Evolutionary conservation across 352 stramenopile genomes (phyloP), one percentile per base, ranked within the genome.

Genomic region (Phytophthora fragariaefolia): DNA sequence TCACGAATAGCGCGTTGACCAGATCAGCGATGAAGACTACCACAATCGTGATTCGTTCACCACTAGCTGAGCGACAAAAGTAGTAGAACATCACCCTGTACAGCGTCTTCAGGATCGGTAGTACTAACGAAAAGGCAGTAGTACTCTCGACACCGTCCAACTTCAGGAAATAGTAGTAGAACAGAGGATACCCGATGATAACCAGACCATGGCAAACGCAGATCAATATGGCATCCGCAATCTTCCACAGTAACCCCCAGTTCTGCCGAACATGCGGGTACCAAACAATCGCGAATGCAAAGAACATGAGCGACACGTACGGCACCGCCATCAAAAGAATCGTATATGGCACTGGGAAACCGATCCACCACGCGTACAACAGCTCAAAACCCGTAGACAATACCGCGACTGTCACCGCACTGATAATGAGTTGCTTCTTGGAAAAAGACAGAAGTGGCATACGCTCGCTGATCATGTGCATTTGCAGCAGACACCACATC

Each of bases 1-100:
- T 72, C 15, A 73, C 50, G 32, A 73, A 79, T 23, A 79, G 30
- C 1, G 67, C 67, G 40, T 71, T 68, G 17, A 79, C 59, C 17
- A 73, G 43, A 26, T 76, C 71, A 5, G 71, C 57, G 24, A 76
- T 79, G 58, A 79, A 73, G 23, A 75, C 66, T 8, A 79, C 69
- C 2, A 69, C 55, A 3, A 63, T 59, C 10, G 71, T 67, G 12
- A 73, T 59, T 2, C 34, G 51, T 42, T 72, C 50, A 7, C 34
- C 50, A 50, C 58, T 59, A 12, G 58, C 58, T 9, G 64, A 60
- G 20, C 62, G 64, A 51, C 50, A 65, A 4, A 68, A 58, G 58
- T 65, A 65, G 47, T 65, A 65, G 8, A 58, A 52, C 2, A 65
- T 3, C n/a, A 58, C 36, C 15, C 58, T n/a, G 15, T 65, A 65